Base-by-base conservation (phyloP, 352 stramenopile species). In the Pythium sp. region DNA sequence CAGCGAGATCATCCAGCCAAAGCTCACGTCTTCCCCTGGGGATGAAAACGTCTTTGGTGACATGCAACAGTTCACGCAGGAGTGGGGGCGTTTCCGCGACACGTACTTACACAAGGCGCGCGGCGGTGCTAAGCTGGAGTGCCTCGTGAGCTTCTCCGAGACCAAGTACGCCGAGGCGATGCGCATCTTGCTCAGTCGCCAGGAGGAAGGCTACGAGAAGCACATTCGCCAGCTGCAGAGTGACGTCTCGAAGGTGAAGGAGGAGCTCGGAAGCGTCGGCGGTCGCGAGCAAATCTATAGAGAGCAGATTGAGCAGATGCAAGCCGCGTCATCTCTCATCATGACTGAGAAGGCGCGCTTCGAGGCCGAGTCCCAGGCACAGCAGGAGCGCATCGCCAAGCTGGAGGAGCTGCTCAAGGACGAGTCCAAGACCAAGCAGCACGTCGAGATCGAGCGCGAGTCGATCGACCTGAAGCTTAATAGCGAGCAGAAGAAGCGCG, bases 141-240 rank as follows among this genome's bases (percentile, higher is more conserved):
- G 81, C 43, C 69, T 96, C 34, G 64, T 94, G 34, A 82, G 73
- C 2, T 96, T 94, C 62, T 91, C 84, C 1, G 84, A 94, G 59
- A 74, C 82, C 22, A 92, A 93, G 67, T 90, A 93, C 67, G 79
- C 86, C 12, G 88, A 96, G 58, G 88, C 88, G 20, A 92, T 93
- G 84, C 82, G 83, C 24, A 90, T 93, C 65, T 60, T 96, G 58
- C 73, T 96, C 41, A 92, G 83, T 46, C 76, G 81, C 43, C 85
- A 93, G 64, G 88, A 96, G 66, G 88, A 96, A 76, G 85, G 80
- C 12, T 94, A 92, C 68, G 86, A 96, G 66, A 93, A 93, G 73
- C 82, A 93, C 73, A 86, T 96, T 38, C 81, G 84, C n/a, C 77
- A 72, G 56, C 71, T 94, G 26, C 84, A 94, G 67, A 72, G 77